These are phyloP conservation scores for Fusarium xyrophilum DNA, from an alignment of 2,329 filamentous ascomycete species.

Conservation along the genomic window DNA sequence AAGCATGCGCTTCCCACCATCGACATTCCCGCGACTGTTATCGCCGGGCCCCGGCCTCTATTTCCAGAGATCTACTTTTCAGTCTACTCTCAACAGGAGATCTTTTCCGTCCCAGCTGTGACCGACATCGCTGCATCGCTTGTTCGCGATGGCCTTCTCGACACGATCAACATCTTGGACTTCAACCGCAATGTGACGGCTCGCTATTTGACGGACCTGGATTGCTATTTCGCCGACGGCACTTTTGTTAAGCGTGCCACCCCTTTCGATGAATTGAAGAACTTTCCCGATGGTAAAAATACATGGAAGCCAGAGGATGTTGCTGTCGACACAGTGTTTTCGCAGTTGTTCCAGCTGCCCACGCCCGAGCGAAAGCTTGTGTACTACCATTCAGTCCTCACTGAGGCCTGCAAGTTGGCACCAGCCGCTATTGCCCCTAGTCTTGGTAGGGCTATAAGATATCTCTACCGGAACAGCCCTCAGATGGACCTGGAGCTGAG, in stretches of 20 bases:
- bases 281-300: conserved; percentile 67
- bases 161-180: conserved; percentile 93
- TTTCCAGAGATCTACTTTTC: conserved; percentile 96
- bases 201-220: conserved; percentile 89
- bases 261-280: conserved; percentile 85
- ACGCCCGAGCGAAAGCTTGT: conserved; percentile 90
- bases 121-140: conserved; percentile 80
- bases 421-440: conserved; percentile 96
- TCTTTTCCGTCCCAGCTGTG: conserved; percentile 84
- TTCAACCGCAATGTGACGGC: conserved; percentile 90
- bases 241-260: conserved; percentile 95
- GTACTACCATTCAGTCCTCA: conserved; percentile 95
- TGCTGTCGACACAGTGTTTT: conserved; percentile 96
- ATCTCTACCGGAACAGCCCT: conserved; percentile 82
- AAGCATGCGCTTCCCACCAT: conserved; percentile 83
- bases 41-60: conserved; percentile 75
- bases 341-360: conserved; percentile 89
- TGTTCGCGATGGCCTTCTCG: conserved; percentile 82
- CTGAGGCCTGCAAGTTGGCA: conserved; percentile 93
- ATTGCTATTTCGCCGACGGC: conserved; percentile 88
- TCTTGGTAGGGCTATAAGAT: conserved; percentile 90
- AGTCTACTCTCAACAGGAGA: conserved; percentile 85
- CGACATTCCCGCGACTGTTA: conserved; percentile 75
- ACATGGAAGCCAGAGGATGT: conserved; percentile 99
- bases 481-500: conserved; percentile 85